Evolutionary conservation across 441 rosid species (phyloP).

Genomic region (Bocquillonia castaneifolia): DNA sequence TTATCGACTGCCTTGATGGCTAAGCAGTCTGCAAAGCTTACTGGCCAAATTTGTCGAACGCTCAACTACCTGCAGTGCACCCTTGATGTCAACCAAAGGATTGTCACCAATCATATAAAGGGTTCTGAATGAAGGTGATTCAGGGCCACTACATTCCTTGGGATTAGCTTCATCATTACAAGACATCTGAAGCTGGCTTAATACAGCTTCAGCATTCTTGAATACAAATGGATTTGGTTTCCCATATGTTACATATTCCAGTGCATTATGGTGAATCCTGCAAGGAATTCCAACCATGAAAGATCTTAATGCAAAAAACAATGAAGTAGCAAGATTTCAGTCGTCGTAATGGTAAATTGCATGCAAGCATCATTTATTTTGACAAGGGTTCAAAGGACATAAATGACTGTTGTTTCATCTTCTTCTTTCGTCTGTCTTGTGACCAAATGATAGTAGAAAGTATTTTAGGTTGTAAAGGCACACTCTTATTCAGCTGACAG

Average conservation of each 20-base stretch:
- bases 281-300: slow-evolving; percentile 16
- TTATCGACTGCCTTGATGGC: too few species aligned
- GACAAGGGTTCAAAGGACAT: background rate
- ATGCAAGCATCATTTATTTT: background rate
- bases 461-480: background rate
- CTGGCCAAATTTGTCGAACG: background rate
- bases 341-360: background rate
- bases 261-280: slow-evolving; percentile 40
- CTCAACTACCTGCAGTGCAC: slow-evolving; percentile 40
- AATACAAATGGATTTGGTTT: slow-evolving; percentile 57
- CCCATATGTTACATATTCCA: slow-evolving; percentile 43
- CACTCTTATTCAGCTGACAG: background rate
- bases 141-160: slow-evolving; percentile 10
- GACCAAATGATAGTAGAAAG: background rate
- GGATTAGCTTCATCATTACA: background rate
- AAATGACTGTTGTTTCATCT: background rate
- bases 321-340: background rate
- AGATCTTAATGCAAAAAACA: background rate
- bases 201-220: slow-evolving; percentile 39
- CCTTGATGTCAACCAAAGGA: slow-evolving; percentile 56
- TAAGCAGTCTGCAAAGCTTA: background rate
- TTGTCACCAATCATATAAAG: slow-evolving; percentile 60
- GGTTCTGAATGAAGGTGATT: slow-evolving; percentile 29
- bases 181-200: slow-evolving; percentile 31
- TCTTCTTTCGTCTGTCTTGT: background rate